A percentile compares a stretch with the other conserved stretches of the same genome.
Evolutionary conservation across 768 basidiomycete genomes (phyloP).

Genomic region (Lanmaoa rubissima): DNA sequence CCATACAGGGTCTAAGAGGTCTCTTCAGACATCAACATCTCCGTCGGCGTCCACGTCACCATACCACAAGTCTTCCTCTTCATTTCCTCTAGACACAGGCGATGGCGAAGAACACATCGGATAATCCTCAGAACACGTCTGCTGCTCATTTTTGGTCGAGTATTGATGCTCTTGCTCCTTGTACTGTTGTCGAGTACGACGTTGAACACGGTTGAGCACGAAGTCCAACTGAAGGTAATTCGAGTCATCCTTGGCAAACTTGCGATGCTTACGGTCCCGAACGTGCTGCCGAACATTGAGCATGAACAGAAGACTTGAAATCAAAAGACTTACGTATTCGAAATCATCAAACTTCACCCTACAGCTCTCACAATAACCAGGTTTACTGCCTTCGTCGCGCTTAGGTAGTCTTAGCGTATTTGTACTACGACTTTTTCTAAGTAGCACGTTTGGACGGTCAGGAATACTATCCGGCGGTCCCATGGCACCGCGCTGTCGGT

Average conservation of each 20-base stretch:
- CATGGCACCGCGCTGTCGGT: constrained; percentile 45
- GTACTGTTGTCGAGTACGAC: constrained; percentile 36
- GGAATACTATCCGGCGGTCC: constrained; percentile 67
- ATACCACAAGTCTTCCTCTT: constrained; percentile 26
- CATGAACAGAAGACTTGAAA: neutral
- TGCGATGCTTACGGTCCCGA: constrained; percentile 67
- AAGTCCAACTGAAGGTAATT: constrained; percentile 82
- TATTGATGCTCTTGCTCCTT: constrained; percentile 26
- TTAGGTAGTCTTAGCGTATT: constrained; percentile 72
- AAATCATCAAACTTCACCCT: constrained; percentile 89
- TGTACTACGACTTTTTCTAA: constrained; percentile 79
- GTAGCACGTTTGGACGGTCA: constrained; percentile 42
- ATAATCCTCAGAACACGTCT: constrained; percentile 19
- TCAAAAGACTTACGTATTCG: constrained; percentile 49
- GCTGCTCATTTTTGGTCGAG: constrained; percentile 8
- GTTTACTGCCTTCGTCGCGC: constrained; percentile 84
- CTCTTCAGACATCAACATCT: constrained; percentile 22
- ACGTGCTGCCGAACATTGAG: constrained; percentile 57
- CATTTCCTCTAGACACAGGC: neutral
- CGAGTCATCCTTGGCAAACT: constrained; percentile 71
- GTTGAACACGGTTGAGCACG: constrained; percentile 61
- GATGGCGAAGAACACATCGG: constrained; percentile 24
- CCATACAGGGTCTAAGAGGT: constrained; percentile 4
- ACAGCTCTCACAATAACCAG: constrained; percentile 98
- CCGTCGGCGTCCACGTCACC: constrained; percentile 17